Conservation (phyloP, 2,329 filamentous ascomycete genomes). For the Sclerotinia borealis region DNA sequence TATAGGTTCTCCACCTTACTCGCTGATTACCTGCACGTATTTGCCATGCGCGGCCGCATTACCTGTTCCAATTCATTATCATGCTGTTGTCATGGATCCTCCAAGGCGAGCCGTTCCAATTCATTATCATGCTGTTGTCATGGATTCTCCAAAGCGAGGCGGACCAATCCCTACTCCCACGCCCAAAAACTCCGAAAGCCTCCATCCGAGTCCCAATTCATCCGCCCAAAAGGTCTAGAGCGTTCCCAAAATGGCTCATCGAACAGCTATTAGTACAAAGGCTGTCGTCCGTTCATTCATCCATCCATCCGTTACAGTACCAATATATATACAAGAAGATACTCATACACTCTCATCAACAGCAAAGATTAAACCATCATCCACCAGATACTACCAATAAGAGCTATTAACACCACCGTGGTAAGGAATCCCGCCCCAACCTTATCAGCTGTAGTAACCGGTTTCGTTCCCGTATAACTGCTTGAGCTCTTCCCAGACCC, state of each 20-base stretch:
- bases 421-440: slow-evolving; percentile 66
- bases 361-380: slow-evolving; percentile 36
- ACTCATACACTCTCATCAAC: background rate
- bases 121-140: background rate
- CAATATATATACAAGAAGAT: slow-evolving; percentile 1
- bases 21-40: background rate
- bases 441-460: slow-evolving; percentile 48
- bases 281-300: background rate
- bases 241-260: background rate
- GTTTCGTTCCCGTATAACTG: background rate
- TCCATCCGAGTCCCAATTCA: background rate
- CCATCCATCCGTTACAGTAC: background rate
- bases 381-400: slow-evolving; percentile 52
- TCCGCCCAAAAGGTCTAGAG: background rate
- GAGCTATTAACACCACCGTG: slow-evolving; percentile 42
- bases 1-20: background rate
- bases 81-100: background rate
- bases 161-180: background rate
- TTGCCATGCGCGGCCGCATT: background rate
- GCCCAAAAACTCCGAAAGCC: background rate
- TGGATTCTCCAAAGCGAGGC: background rate
- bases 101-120: background rate
- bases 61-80: background rate
- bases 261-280: background rate
- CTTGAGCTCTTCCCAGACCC: slow-evolving; percentile 15